These are phyloP conservation scores for Irpex lacteus DNA, from an alignment of 1,284 basidiomycete species.

Conservation along the genomic window DNA sequence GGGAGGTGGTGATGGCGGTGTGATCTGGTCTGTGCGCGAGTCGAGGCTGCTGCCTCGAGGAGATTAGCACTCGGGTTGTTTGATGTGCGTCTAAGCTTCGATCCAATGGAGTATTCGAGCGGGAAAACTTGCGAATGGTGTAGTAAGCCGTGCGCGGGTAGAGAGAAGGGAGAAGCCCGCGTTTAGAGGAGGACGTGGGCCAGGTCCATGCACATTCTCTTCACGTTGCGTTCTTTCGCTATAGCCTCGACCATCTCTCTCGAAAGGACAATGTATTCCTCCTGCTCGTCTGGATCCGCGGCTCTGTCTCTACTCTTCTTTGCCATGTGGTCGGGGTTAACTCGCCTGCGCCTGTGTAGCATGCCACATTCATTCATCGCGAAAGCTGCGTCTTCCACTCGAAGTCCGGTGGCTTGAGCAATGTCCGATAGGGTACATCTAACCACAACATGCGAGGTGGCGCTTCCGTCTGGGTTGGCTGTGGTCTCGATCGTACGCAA, in stretches of 20 bases:
- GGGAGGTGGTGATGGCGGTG: background rate
- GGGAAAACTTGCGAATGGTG: background rate
- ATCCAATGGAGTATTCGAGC: background rate
- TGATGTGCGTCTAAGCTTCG: background rate
- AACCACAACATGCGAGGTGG: conserved; percentile 61
- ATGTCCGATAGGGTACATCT: conserved; percentile 71
- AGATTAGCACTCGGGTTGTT: background rate
- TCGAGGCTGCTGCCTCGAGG: conserved; percentile 3
- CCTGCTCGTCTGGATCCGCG: conserved; percentile 21
- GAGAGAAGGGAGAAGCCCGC: background rate
- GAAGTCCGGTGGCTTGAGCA: conserved; percentile 76
- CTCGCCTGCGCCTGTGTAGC: conserved; percentile 36
- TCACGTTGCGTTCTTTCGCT: conserved; percentile 60
- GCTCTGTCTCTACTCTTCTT: background rate
- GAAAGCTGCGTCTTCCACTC: conserved; percentile 85
- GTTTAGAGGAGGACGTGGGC: conserved; percentile 45
- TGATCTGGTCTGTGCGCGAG: background rate
- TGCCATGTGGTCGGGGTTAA: conserved; percentile 3
- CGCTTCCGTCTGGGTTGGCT: conserved; percentile 60
- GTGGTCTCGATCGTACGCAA: conserved; percentile 56
- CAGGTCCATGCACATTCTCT: conserved; percentile 58
- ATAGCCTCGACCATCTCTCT: conserved; percentile 72
- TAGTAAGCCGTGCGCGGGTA: background rate
- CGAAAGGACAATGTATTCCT: conserved; percentile 57
- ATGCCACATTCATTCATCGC: conserved; percentile 87